These are phyloP conservation scores for Trametes cubensis DNA, from an alignment of 768 basidiomycete genomes.

Conservation along the genomic window DNA sequence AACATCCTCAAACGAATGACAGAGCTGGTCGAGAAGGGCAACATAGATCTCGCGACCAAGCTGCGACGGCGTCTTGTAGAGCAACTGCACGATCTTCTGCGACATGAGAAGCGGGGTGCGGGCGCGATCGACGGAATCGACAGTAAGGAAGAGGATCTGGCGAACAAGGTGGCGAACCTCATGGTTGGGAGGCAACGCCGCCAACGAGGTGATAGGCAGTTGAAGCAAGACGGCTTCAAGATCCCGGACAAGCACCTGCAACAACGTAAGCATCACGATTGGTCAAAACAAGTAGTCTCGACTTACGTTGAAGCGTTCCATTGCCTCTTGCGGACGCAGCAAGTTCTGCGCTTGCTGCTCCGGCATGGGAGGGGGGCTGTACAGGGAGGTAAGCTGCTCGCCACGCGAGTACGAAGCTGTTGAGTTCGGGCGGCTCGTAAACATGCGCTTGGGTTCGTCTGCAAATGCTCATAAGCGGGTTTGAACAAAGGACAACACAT, in stretches of 20 bases:
- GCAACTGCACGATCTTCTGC: conserved; percentile 92
- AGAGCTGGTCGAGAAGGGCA: conserved; percentile 84
- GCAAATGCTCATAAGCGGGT: conserved; percentile 37
- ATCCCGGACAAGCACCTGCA: conserved; percentile 54
- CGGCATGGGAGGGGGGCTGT: conserved; percentile 63
- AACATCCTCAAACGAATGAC: conserved; percentile 87
- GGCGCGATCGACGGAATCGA: conserved; percentile 75
- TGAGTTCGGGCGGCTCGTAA: conserved; percentile 69
- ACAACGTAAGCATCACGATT: conserved; percentile 4
- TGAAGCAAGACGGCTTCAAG: conserved; percentile 81
- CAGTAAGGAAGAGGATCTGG: conserved; percentile 81
- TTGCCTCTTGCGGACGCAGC: conserved; percentile 75
- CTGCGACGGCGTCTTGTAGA: conserved; percentile 87
- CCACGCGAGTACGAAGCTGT: conserved; percentile 64
- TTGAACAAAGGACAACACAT: conserved; percentile 11
- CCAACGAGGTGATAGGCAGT: conserved; percentile 69
- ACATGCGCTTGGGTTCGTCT: conserved; percentile 53
- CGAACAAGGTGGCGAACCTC: conserved; percentile 85
- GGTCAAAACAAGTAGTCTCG: neutral
- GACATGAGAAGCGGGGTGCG: conserved; percentile 91
- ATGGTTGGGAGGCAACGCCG: conserved; percentile 76
- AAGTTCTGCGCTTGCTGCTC: conserved; percentile 51
- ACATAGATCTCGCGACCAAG: conserved; percentile 94
- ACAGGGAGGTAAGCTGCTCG: conserved; percentile 48
- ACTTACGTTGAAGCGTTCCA: conserved; percentile 84